Evolutionary conservation across 441 rosid species (phyloP), one percentile per base, ranked within the genome.

Genomic region (Adansonia gregorii): DNA sequence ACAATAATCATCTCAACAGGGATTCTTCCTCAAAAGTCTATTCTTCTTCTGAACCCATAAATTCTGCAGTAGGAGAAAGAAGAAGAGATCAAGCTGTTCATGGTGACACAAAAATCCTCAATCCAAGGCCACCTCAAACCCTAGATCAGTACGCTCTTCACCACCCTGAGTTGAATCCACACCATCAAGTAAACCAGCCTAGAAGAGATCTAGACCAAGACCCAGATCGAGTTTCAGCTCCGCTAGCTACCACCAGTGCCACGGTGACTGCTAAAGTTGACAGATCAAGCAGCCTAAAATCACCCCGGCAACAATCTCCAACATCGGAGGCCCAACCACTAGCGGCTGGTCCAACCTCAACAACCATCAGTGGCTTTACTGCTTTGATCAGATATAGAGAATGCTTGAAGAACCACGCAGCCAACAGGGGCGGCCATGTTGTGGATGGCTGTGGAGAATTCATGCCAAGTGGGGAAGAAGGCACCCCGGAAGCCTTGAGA

Each of bases 391-490:
- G 85, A 49, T 93, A 94, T 73, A 77, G 77, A 76, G 94, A 95
- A 85, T 95, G 98, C 68, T 81, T 85, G 80, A 82, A 78, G 91
- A 95, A 95, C 69, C 96, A 93, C 27, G 97, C 97, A 0, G 97
- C 95, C 0, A 87, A 78, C 70, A 82, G 75, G 76, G 98, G 98
- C 1, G 83, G 89, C 7, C 85, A 86, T 7, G 90, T 91, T 0
- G 74, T 90, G 2, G 98, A 95, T 55, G 98, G 96, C 8, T 93
- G 98, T 31, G 96, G 95, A 55, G 94, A 93, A 79, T 95, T 95
- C 87, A 93, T 95, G 98, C 84, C 98, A 0, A 65, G 82, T 19
- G 94, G 94, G 2, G 88, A 88, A 61, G 96, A 90, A 1, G 94
- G 90, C 24, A 88, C 93, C 0, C 67, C 45, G 39, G 96, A 78